These are phyloP conservation scores for Fraxinus platypoda DNA, from an alignment of 305 asterid species.

Conservation along the genomic window DNA sequence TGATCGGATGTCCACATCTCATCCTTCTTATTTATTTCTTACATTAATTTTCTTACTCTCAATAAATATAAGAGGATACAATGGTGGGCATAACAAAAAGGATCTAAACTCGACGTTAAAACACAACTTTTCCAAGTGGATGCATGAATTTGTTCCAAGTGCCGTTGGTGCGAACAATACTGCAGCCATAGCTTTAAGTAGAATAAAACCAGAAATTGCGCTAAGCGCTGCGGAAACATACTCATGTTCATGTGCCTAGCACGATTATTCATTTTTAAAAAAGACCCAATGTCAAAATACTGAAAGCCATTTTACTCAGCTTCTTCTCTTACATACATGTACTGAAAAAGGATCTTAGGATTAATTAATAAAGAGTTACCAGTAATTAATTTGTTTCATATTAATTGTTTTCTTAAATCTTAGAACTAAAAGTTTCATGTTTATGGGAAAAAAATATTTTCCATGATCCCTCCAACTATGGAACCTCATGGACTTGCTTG, in stretches of 20 bases:
- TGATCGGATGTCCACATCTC: conserved; percentile 20
- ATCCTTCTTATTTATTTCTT: neutral
- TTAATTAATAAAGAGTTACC: too few relatives aligned
- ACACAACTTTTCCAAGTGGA: neutral
- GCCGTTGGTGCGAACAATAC: neutral
- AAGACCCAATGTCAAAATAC: neutral
- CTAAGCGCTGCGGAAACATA: neutral
- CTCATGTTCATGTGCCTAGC: neutral
- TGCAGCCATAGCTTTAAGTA: neutral
- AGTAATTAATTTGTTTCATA: too few relatives aligned
- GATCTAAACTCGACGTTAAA: neutral
- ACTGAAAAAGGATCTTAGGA: neutral
- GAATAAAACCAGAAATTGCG: neutral
- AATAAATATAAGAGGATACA: neutral
- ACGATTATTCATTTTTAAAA: neutral
- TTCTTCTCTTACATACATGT: neutral
- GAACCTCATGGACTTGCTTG: too few relatives aligned
- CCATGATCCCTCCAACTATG: too few relatives aligned
- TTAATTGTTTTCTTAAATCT: too few relatives aligned
- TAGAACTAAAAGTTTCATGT: too few relatives aligned
- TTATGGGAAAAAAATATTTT: too few relatives aligned
- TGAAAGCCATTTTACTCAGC: neutral
- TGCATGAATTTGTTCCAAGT: neutral
- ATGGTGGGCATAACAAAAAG: neutral
- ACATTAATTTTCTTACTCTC: neutral